Evolutionary conservation across 169 alveolate species (phyloP), one percentile per base, ranked within the genome.

Genomic region (Plasmodium inui): DNA sequence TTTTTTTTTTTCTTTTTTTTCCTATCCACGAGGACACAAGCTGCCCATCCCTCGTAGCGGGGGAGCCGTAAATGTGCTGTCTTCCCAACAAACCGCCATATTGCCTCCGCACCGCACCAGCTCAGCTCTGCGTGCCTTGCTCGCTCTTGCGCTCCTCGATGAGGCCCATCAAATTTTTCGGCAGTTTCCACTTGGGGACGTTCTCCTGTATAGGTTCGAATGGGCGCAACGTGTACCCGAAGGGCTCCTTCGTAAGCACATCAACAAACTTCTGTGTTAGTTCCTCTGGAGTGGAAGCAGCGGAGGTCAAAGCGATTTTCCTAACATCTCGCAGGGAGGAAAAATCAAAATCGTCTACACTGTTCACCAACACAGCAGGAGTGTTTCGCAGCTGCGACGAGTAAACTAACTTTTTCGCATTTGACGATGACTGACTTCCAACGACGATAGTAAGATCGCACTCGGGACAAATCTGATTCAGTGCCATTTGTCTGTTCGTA

Each of bases 281-380:
- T 39, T 94, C 97, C 37, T 97, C 98, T 6, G 98, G 98, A 0
- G 98, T 97, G 5, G 98, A 96, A 1, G 98, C 98, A 3, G 98
- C 96, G 3, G 98, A 91, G 19, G 98, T 93, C 26, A 97, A 76
- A 17, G 97, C 97, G 10, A 97, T 85, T 17, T 82, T 95, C 17
- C 46, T 76, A 5, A 96, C 97, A 44, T 95, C 93, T 0, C 92
- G 92, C 19, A 97, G 95, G 82, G 94, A 39, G 44, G 94, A 94
- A 22, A 88, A 93, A 41, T 96, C 93, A 1, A 97, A 76, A 32
- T 96, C 97, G 14, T 92, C 92, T 2, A 96, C 86, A 28, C 92
- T 76, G 46, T 94, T 88, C 30, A 97, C 92, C 78, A 97, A 81
- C 80, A 96, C 57, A n/a, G 96, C 86, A 19, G 84, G 92, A 3